Evolutionary conservation across 768 basidiomycete genomes (phyloP).

Genomic region (Piloderma croceum): DNA sequence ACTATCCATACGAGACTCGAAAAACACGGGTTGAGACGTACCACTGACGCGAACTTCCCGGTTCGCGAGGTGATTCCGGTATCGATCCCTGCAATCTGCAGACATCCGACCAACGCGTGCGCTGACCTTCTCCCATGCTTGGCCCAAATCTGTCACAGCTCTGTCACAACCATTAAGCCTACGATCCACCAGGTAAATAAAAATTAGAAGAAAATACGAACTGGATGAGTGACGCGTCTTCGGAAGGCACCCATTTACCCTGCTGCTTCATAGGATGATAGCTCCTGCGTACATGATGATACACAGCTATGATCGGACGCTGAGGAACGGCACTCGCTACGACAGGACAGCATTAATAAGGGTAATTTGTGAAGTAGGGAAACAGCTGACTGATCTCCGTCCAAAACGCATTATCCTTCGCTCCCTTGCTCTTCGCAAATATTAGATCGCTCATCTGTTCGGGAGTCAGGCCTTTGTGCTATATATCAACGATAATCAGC

Average conservation of each 20-base stretch:
- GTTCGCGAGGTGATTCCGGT: slow-evolving; percentile 74
- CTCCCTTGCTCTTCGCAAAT: slow-evolving; percentile 59
- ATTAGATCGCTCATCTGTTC: slow-evolving; percentile 59
- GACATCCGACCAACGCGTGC: slow-evolving; percentile 66
- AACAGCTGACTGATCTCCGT: slow-evolving; percentile 62
- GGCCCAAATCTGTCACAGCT: slow-evolving; percentile 63
- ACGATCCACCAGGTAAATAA: neutral
- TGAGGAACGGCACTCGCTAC: slow-evolving; percentile 65
- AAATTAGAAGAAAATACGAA: slow-evolving; percentile 28
- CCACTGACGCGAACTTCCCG: slow-evolving; percentile 59
- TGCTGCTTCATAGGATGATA: slow-evolving; percentile 65
- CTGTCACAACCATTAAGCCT: slow-evolving; percentile 31
- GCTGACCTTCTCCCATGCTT: slow-evolving; percentile 79
- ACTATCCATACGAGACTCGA: neutral
- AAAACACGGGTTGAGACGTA: slow-evolving; percentile 27
- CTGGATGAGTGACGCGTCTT: slow-evolving; percentile 62
- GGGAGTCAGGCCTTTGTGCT: slow-evolving; percentile 49
- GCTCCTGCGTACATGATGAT: slow-evolving; percentile 69
- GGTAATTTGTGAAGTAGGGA: neutral
- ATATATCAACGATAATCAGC: slow-evolving; percentile 1
- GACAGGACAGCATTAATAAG: slow-evolving; percentile 8
- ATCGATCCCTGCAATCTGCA: slow-evolving; percentile 79
- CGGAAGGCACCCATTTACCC: slow-evolving; percentile 63
- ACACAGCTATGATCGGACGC: slow-evolving; percentile 78
- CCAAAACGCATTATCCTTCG: slow-evolving; percentile 69